phyloP scores from a whole-genome alignment of 2,329 filamentous ascomycete genomes.

The Talaromyces sp. region DNA sequence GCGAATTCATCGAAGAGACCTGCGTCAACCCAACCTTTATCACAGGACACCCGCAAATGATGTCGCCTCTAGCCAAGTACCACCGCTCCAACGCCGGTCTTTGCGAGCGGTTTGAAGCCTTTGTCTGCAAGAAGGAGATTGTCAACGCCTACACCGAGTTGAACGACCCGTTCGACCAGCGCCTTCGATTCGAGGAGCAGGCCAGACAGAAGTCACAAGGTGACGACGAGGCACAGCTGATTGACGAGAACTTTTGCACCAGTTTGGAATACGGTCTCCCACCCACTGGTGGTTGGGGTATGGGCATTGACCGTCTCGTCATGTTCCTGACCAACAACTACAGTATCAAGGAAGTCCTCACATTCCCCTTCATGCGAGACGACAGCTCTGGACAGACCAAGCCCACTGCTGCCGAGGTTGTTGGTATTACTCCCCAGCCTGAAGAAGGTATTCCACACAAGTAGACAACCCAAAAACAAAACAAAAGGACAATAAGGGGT shows the following conservation, averaged over 20 bases:
- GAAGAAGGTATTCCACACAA: slow-evolving; percentile 54
- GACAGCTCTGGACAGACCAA: slow-evolving; percentile 48
- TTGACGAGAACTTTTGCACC: slow-evolving; percentile 93
- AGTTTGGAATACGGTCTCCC: slow-evolving; percentile 86
- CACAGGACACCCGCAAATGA: slow-evolving; percentile 75
- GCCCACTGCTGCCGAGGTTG: slow-evolving; percentile 56
- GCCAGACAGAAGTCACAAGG: slow-evolving; percentile 92
- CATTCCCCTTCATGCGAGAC: slow-evolving; percentile 98
- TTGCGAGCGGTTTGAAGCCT: slow-evolving; percentile 95
- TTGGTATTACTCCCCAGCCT: slow-evolving; percentile 52
- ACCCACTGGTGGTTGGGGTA: slow-evolving; percentile 92
- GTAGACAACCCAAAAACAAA: neutral
- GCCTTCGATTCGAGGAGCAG: slow-evolving; percentile 89
- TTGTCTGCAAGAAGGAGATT: slow-evolving; percentile 96
- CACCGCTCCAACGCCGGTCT: slow-evolving; percentile 76
- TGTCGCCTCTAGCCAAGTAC: slow-evolving; percentile 96
- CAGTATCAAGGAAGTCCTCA: slow-evolving; percentile 89
- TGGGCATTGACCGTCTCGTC: slow-evolving; percentile 89
- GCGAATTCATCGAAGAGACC: slow-evolving; percentile 91
- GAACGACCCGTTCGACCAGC: slow-evolving; percentile 94
- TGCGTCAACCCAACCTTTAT: slow-evolving; percentile 94
- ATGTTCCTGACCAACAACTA: slow-evolving; percentile 97
- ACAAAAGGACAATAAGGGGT: neutral
- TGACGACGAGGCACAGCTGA: slow-evolving; percentile 91
- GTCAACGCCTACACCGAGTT: slow-evolving; percentile 96